Conservation (phyloP, 169 alveolate species). For the Cryptosporidium sp. region DNA sequence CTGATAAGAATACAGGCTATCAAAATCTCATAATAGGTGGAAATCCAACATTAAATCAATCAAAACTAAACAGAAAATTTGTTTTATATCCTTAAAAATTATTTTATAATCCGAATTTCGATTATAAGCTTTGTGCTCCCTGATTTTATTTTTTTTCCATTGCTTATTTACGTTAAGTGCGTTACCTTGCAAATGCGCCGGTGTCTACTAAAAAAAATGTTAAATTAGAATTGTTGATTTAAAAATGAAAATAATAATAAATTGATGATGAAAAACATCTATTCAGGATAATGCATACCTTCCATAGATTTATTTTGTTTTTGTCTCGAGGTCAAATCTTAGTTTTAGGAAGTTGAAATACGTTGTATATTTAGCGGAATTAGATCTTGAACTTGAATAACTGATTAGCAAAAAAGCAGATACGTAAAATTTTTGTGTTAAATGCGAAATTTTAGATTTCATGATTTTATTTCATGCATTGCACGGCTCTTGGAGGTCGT, state of each 20-base stretch:
- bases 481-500: too few relatives aligned
- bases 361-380: too few relatives aligned
- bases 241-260: background rate
- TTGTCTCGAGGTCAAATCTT: too few relatives aligned
- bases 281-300: too few relatives aligned
- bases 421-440: too few relatives aligned
- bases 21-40: background rate
- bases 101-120: background rate
- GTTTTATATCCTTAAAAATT: background rate
- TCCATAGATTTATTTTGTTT: too few relatives aligned
- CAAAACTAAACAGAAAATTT: background rate
- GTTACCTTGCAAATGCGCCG: conserved; percentile 37
- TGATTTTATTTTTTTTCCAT: conserved; percentile 7
- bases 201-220: conserved; percentile 7
- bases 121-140: background rate
- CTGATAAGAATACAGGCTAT: background rate
- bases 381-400: too few relatives aligned
- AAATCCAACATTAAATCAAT: background rate
- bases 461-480: too few relatives aligned
- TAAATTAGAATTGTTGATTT: background rate
- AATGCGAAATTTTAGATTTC: too few relatives aligned
- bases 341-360: too few relatives aligned
- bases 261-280: background rate
- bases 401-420: too few relatives aligned
- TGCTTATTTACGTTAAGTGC: conserved; percentile 41